Percentiles rank a stretch among this genome's conserved stretches.
These are phyloP conservation scores for Rhizopus stolonifer DNA, from an alignment of 371 early-diverging fungal genomes.

Conservation along the genomic window DNA sequence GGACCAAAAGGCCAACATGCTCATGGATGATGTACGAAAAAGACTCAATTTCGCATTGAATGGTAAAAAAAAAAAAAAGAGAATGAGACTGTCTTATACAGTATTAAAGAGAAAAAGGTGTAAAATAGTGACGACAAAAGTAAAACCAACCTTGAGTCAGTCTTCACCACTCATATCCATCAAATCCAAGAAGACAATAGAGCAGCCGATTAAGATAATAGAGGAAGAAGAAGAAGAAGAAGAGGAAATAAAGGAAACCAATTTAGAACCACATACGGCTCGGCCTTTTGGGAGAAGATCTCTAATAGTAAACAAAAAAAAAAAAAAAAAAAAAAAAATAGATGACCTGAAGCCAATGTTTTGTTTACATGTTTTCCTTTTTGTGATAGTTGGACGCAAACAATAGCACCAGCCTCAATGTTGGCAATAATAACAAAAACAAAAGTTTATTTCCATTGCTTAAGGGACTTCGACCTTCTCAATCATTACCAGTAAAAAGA, in stretches of 20 bases:
- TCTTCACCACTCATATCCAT: constrained; percentile 19
- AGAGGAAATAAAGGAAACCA: background rate
- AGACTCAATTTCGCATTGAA: constrained; percentile 20
- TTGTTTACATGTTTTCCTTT: too few species aligned
- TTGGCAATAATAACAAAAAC: background rate
- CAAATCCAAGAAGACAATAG: background rate
- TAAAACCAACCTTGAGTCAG: constrained; percentile 22
- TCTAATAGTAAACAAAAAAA: constrained; percentile 7
- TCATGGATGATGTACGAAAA: constrained; percentile 28
- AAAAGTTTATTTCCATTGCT: constrained; percentile 21
- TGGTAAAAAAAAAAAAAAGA: too few species aligned
- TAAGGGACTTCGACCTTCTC: constrained; percentile 20
- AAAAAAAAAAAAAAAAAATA: background rate
- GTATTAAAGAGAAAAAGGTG: constrained; percentile 1
- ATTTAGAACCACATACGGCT: background rate
- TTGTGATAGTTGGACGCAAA: too few species aligned
- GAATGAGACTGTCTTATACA: too few species aligned
- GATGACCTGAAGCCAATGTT: background rate
- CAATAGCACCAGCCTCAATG: background rate
- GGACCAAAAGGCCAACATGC: constrained; percentile 20
- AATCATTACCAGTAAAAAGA: constrained; percentile 17
- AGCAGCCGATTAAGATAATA: background rate
- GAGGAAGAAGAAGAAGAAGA: constrained; percentile 29
- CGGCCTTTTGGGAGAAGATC: constrained; percentile 20
- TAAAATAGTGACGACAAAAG: constrained; percentile 1